phyloP scores from a whole-genome alignment of 768 basidiomycete genomes.

The Myochromella boudieri region DNA sequence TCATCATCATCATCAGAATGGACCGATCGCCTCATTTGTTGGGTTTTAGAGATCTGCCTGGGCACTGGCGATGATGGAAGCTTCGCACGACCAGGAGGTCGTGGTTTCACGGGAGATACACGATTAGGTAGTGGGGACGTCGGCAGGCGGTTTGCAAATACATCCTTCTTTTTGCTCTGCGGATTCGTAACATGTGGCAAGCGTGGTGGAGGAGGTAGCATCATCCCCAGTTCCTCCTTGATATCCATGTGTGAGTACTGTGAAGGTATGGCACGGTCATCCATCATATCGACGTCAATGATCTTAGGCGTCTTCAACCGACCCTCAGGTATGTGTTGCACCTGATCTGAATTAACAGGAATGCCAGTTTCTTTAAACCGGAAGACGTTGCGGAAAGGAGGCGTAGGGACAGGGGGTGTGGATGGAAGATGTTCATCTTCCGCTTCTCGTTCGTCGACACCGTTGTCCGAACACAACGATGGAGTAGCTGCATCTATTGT shows the following conservation, averaged over 20 bases:
- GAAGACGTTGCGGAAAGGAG: conserved; percentile 20
- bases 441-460: conserved; percentile 45
- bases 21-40: conserved; percentile 5
- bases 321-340: neutral
- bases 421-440: conserved; percentile 51
- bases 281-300: conserved; percentile 37
- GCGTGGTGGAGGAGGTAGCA: conserved; percentile 17
- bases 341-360: conserved; percentile 9
- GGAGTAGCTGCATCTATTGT: conserved; percentile 53
- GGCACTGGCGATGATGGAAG: no score
- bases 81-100: conserved; percentile 60
- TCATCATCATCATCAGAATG: conserved; percentile 27
- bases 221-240: conserved; percentile 1
- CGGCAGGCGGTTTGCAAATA: conserved; percentile 63
- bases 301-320: conserved; percentile 17
- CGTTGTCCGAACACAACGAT: conserved; percentile 75
- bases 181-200: conserved; percentile 7
- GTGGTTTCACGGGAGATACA: conserved; percentile 53
- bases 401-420: conserved; percentile 50
- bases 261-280: neutral
- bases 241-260: neutral
- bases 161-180: conserved; percentile 26
- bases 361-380: conserved; percentile 19
- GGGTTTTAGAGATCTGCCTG: no score
- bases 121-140: conserved; percentile 59